These are phyloP conservation scores for Herpotrichia juniperi DNA, from an alignment of 2,329 filamentous ascomycete genomes.

Conservation along the genomic window DNA sequence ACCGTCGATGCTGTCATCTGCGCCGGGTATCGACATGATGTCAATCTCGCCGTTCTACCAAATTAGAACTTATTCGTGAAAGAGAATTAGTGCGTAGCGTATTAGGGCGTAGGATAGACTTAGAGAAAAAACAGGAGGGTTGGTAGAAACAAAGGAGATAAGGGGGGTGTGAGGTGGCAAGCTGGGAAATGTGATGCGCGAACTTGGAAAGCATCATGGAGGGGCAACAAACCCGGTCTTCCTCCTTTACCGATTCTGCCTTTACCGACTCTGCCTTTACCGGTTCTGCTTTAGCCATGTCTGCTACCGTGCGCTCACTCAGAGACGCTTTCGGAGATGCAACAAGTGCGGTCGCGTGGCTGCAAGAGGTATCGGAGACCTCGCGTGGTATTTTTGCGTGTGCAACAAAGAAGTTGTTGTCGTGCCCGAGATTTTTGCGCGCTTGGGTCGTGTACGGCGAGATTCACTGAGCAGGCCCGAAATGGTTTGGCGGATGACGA, in stretches of 20 bases:
- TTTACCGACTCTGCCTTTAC: constrained; percentile 34
- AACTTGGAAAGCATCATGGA: constrained; percentile 23
- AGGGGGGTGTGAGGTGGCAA: neutral
- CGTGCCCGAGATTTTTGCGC: constrained; percentile 1
- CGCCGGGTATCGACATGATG: constrained; percentile 60
- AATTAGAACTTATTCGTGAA: constrained; percentile 12
- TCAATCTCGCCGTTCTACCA: constrained; percentile 32
- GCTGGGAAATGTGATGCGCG: neutral
- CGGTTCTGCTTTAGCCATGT: constrained; percentile 37
- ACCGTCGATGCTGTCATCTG: constrained; percentile 78
- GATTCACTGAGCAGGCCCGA: constrained; percentile 30
- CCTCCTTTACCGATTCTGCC: constrained; percentile 21
- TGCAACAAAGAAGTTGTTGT: neutral
- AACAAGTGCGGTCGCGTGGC: constrained; percentile 16
- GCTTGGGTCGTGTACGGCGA: neutral
- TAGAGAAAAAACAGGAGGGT: constrained; percentile 8
- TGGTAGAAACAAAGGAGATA: neutral
- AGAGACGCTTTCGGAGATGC: constrained; percentile 21
- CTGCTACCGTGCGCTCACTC: constrained; percentile 4
- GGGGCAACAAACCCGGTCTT: constrained; percentile 46
- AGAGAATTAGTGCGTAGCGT: neutral
- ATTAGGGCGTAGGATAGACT: neutral
- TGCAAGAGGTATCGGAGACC: constrained; percentile 14
- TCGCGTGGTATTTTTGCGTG: constrained; percentile 17
- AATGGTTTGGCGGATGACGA: constrained; percentile 37